Evolutionary conservation across 192 early-diverging fungal genomes (phyloP).

Genomic region (Rhizophagus clarus): DNA sequence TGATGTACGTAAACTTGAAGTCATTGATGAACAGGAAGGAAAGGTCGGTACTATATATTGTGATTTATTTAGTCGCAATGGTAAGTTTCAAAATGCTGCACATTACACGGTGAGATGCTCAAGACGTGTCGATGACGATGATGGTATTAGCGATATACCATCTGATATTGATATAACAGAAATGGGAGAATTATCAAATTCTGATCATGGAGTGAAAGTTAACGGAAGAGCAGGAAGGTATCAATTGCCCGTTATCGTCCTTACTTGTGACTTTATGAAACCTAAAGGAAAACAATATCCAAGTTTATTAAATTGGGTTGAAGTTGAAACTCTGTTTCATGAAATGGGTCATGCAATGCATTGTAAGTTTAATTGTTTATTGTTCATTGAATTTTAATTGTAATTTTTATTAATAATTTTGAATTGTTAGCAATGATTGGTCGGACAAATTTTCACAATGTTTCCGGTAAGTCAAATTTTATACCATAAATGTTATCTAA

Average conservation of each 20-base stretch:
- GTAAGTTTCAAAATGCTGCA: slow-evolving; percentile 83
- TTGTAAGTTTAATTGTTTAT: slow-evolving; percentile 45
- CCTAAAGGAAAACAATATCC: slow-evolving; percentile 51
- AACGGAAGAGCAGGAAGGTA: slow-evolving; percentile 48
- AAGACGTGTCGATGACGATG: slow-evolving; percentile 79
- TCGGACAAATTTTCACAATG: slow-evolving; percentile 94
- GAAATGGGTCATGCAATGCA: slow-evolving; percentile 99
- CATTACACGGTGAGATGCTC: slow-evolving; percentile 96
- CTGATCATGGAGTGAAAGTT: slow-evolving; percentile 40
- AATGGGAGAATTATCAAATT: slow-evolving; percentile 38
- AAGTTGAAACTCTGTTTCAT: slow-evolving; percentile 97
- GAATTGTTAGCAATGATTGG: slow-evolving; percentile 78
- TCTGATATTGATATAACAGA: slow-evolving; percentile 39
- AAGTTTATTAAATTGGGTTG: slow-evolving; percentile 69
- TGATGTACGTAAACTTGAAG: slow-evolving; percentile 89
- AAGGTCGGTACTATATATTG: slow-evolving; percentile 92
- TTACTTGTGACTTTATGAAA: slow-evolving; percentile 73
- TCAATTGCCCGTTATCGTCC: slow-evolving; percentile 73
- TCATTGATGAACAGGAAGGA: slow-evolving; percentile 86
- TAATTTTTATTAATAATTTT: background rate
- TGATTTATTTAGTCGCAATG: slow-evolving; percentile 81
- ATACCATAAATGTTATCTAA: background rate
- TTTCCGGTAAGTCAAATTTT: slow-evolving; percentile 54
- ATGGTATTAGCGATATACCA: slow-evolving; percentile 47
- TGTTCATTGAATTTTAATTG: background rate